These are phyloP conservation scores for Gossypium thurberi DNA, from an alignment of 345 rosid genomes.

Conservation along the genomic window DNA sequence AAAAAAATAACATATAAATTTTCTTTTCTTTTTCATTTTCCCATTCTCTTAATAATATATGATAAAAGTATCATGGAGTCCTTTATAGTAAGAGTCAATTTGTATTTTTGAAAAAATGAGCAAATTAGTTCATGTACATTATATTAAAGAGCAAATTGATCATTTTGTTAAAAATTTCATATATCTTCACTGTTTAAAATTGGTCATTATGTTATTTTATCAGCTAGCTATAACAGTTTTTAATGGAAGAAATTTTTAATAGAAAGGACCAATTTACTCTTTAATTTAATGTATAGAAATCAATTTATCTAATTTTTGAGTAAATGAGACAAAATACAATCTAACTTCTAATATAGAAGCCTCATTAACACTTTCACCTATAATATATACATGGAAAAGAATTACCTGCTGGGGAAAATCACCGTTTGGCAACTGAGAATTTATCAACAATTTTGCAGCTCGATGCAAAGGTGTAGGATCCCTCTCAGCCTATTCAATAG, in stretches of 20 bases:
- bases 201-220: fast-evolving
- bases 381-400: too few relatives aligned
- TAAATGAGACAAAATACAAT: too few relatives aligned
- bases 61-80: fast-evolving
- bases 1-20: too few relatives aligned
- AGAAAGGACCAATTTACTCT: fast-evolving
- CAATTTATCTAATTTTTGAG: too few relatives aligned
- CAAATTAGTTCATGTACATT: fast-evolving
- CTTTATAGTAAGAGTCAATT: fast-evolving
- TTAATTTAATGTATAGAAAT: fast-evolving
- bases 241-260: too few relatives aligned
- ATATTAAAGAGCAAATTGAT: fast-evolving
- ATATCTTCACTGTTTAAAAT: too few relatives aligned
- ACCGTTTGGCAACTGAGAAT: conserved; percentile 56
- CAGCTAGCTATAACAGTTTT: too few relatives aligned
- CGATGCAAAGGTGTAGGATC: conserved; percentile 56
- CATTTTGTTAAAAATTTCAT: fast-evolving
- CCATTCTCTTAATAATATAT: too few relatives aligned
- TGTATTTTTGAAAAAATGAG: fast-evolving
- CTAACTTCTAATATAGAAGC: fast-evolving
- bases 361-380: too few relatives aligned
- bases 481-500: conserved; percentile 22
- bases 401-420: conserved; percentile 67
- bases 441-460: conserved; percentile 61
- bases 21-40: too few relatives aligned